Base-by-base conservation (phyloP, 2,329 filamentous ascomycete species). In the Dendryphion nanum region DNA sequence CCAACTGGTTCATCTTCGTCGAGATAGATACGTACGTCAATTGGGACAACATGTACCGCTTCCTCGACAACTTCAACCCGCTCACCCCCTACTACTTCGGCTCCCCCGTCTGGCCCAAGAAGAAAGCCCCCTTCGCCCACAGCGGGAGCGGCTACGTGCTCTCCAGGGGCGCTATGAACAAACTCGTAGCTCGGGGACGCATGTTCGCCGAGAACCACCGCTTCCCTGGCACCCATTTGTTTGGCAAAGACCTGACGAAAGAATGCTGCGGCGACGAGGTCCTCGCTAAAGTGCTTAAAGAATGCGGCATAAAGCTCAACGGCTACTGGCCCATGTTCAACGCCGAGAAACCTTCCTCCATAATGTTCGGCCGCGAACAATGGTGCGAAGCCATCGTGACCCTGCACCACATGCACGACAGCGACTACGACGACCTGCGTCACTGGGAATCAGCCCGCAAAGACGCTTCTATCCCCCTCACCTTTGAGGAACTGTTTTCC, bases 111-210 rank as follows among this genome's bases (percentile, higher is more conserved):
- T 64, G 30, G 53, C 56, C 57, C 4, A 48, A 47, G 39, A 59
- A 61, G 38, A 63, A 58, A 41, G 41, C 57, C 8, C 46, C 64
- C 4, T 71, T 70, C 30, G 71, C 67, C 0, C 68, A 73, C 28
- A 68, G 67, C 10, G 69, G 69, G 4, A 69, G 62, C 28, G 70
- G 67, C 18, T 70, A 69, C 23, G 53, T 73, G 4, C 45, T 72
- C 15, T 71, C 69, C 12, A 56, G 72, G 21, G 72, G 69, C 2
- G 71, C 77, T 3, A 75, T 83, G 70, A 56, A 69, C 33, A 57
- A 57, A 47, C 43, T 64, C 35, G 54, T 63, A 40, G 57, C 64
- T 1, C 64, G 68, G 0, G 57, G 69, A 30, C 35, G 58, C 17
- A 63, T 61, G 56, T 64, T 65, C 29, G 55, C 53, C 6, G 53